Conservation (phyloP, 2,329 filamentous ascomycete species). For the Cordyceps tenuipes region DNA sequence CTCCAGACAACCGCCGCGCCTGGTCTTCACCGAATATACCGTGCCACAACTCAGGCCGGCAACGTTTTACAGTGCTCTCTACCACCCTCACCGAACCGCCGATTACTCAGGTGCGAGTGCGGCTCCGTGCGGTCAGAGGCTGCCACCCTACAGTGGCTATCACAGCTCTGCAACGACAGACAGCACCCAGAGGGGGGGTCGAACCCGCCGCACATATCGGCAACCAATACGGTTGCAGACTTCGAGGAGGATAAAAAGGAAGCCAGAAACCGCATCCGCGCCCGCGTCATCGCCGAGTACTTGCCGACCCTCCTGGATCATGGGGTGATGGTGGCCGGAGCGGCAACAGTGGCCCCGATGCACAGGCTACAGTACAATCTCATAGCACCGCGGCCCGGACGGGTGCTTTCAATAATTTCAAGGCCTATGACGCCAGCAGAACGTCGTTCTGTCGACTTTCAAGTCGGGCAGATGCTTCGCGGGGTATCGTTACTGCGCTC, state of each 20-base stretch:
- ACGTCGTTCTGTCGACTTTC: slow-evolving; percentile 33
- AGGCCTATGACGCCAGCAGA: slow-evolving; percentile 27
- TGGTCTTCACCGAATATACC: slow-evolving; percentile 34
- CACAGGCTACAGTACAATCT: slow-evolving; percentile 35
- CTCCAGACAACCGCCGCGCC: slow-evolving; percentile 26
- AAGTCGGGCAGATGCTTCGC: slow-evolving; percentile 38
- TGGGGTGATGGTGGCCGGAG: slow-evolving; percentile 15
- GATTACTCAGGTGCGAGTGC: slow-evolving; percentile 40
- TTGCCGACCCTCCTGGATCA: slow-evolving; percentile 19
- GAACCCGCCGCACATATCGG: background rate
- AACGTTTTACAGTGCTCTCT: slow-evolving; percentile 34
- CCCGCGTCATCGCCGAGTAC: slow-evolving; percentile 15
- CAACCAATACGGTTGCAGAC: background rate
- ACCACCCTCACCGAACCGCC: slow-evolving; percentile 32
- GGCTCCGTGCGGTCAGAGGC: slow-evolving; percentile 37
- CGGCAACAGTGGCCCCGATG: slow-evolving; percentile 16
- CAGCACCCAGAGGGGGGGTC: background rate
- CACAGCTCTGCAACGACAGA: slow-evolving; percentile 13
- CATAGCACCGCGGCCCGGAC: slow-evolving; percentile 29
- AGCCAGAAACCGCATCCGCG: background rate
- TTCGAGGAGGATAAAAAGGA: slow-evolving; percentile 4
- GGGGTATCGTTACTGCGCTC: slow-evolving; percentile 36
- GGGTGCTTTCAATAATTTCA: slow-evolving; percentile 28
- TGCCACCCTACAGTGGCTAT: slow-evolving; percentile 37
- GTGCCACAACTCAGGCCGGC: slow-evolving; percentile 33